Evolutionary conservation across 768 basidiomycete species (phyloP).

Genomic region (Rhodocollybia butyracea): DNA sequence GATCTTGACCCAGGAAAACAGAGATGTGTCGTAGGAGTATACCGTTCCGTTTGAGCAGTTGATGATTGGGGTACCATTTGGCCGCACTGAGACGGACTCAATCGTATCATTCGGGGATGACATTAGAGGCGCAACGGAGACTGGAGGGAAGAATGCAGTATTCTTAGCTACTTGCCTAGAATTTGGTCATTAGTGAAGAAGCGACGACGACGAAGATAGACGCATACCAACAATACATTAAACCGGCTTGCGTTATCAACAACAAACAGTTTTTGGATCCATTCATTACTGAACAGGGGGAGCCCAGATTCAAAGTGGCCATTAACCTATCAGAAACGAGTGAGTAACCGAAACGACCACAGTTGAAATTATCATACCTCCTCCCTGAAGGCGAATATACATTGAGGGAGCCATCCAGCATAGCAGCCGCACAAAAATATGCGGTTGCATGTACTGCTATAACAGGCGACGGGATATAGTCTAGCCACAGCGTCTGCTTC

Average conservation of each 20-base stretch:
- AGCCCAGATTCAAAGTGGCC: conserved; percentile 71
- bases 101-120: conserved; percentile 56
- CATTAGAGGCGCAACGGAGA: conserved; percentile 60
- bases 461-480: conserved; percentile 78
- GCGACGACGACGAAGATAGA: not conserved
- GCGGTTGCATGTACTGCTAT: conserved; percentile 61
- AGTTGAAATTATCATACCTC: conserved; percentile 47
- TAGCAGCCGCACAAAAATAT: conserved; percentile 70
- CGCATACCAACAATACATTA: conserved; percentile 71
- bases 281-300: conserved; percentile 67
- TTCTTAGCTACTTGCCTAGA: conserved; percentile 75
- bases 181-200: not conserved
- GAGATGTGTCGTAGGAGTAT: conserved; percentile 71
- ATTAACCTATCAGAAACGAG: conserved; percentile 53
- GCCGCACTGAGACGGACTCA: conserved; percentile 61
- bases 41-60: conserved; percentile 74
- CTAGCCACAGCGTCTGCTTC: conserved; percentile 82
- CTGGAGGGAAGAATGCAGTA: conserved; percentile 59
- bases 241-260: conserved; percentile 68
- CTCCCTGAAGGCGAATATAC: conserved; percentile 85
- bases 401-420: conserved; percentile 75
- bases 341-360: conserved; percentile 2
- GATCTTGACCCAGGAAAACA: conserved; percentile 71
- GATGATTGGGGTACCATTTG: conserved; percentile 79
- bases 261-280: conserved; percentile 63